Base-by-base conservation (phyloP, 2,329 filamentous ascomycete genomes). In the Colletotrichum kahawae region DNA sequence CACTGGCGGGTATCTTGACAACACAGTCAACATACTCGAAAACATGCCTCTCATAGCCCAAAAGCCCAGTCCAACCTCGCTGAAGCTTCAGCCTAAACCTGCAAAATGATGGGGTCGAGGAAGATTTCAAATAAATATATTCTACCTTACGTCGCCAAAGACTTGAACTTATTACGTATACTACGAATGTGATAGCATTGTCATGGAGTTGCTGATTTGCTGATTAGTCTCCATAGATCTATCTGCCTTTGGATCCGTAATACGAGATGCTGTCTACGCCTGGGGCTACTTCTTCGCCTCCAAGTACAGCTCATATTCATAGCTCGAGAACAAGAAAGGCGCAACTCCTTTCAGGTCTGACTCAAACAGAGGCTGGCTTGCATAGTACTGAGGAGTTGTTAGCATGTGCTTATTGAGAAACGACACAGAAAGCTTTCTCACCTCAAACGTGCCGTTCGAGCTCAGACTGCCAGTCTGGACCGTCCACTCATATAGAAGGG, bases 401-500 rank as follows among this genome's bases (percentile, higher is more conserved):
- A 75, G 72, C 33, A 21, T 2, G 33, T 0, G 10, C 1, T 9
- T n/a, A 6, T 38, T 5, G 36, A 29, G 10, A 24, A 16, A 4
- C 24, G 24, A 12, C 2, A 21, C 12, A 18, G 54, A 16, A 3
- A 6, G 16, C 4, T 59, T 10, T 75, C 84, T 82, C 78, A 89
- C 88, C 82, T 89, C 81, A 62, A 81, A 84, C 3, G 77, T 77
- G 7, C 82, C 82, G 36, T 80, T 83, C 60, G 82, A 84, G 76
- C 83, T 84, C 59, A 83, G 74, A 57, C 82, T 84, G 65, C 82
- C 83, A 5, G 83, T 82, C 29, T 82, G 70, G 16, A 84, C 82
- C 4, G 82, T 83, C 33, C 82, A 82, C 24, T 82, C 82, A 24
- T 81, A 82, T 7, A 78, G 76, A 62, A 90, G 77, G 4, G 86